These are phyloP conservation scores for Candida orba DNA, from an alignment of 805 yeast species.

Conservation along the genomic window DNA sequence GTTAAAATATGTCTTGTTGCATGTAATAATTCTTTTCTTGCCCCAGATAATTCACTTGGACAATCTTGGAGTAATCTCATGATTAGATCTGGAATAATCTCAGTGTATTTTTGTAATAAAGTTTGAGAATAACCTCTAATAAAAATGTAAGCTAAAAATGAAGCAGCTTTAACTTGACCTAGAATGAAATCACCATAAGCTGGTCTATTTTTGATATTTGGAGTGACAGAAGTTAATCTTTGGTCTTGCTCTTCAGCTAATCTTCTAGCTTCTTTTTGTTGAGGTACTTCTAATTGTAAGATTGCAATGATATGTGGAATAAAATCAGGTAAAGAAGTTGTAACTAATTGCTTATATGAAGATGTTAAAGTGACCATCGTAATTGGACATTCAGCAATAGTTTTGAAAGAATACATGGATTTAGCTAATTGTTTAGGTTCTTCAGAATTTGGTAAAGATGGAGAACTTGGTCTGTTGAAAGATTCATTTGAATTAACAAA, in stretches of 20 bases:
- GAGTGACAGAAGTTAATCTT: constrained; percentile 63
- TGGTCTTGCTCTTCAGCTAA: constrained; percentile 49
- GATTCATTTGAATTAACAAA: constrained; percentile 36
- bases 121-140: constrained; percentile 76
- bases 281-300: constrained; percentile 70
- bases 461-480: constrained; percentile 33
- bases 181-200: constrained; percentile 83
- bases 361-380: constrained; percentile 91
- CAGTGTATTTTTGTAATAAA: constrained; percentile 46
- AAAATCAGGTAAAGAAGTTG: constrained; percentile 63
- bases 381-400: constrained; percentile 93
- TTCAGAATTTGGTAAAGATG: constrained; percentile 30
- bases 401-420: constrained; percentile 80
- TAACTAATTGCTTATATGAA: constrained; percentile 71
- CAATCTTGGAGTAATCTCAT: constrained; percentile 87
- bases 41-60: constrained; percentile 86
- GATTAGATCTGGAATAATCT: constrained; percentile 78
- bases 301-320: constrained; percentile 77
- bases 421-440: constrained; percentile 48
- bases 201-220: constrained; percentile 65
- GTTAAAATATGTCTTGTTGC: constrained; percentile 93
- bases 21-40: constrained; percentile 86
- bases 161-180: constrained; percentile 94
- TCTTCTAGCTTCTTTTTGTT: constrained; percentile 63
- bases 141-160: constrained; percentile 86